These are phyloP conservation scores for Gelatoporia subvermispora DNA, from an alignment of 768 basidiomycete species.

Conservation along the genomic window DNA sequence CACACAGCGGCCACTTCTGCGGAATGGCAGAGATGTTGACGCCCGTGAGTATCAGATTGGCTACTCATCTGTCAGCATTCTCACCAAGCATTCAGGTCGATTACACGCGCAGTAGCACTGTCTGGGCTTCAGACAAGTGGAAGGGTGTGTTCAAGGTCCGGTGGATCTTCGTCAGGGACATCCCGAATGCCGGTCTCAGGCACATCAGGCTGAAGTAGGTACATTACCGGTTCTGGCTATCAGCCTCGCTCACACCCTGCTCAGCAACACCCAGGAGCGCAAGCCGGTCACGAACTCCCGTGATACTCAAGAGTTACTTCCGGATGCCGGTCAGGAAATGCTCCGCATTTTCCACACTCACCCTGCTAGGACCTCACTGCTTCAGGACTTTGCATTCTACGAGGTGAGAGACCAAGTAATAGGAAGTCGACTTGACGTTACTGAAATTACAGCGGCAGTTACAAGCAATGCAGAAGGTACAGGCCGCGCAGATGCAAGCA, in stretches of 20 bases:
- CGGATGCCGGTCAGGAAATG: constrained; percentile 96
- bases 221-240: not conserved
- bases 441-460: constrained; percentile 39
- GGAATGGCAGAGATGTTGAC: constrained; percentile 99
- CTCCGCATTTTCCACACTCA: constrained; percentile 92
- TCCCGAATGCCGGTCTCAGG: constrained; percentile 82
- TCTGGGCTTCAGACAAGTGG: constrained; percentile 99
- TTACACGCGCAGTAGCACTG: constrained; percentile 89
- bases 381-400: constrained; percentile 92
- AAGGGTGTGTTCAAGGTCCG: constrained; percentile 98
- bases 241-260: not conserved
- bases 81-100: constrained; percentile 55
- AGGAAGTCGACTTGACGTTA: not conserved
- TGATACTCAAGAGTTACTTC: constrained; percentile 94
- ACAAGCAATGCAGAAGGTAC: constrained; percentile 80
- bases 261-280: constrained; percentile 94
- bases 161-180: constrained; percentile 97
- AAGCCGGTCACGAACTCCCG: constrained; percentile 98
- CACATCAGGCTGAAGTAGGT: constrained; percentile 84
- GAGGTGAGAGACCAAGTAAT: constrained; percentile 47
- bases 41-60: constrained; percentile 46
- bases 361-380: constrained; percentile 85
- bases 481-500: constrained; percentile 25
- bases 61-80: not conserved
- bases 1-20: constrained; percentile 85